phyloP scores from a whole-genome alignment of 495 filamentous ascomycete species.

The Delitschia confertaspora region DNA sequence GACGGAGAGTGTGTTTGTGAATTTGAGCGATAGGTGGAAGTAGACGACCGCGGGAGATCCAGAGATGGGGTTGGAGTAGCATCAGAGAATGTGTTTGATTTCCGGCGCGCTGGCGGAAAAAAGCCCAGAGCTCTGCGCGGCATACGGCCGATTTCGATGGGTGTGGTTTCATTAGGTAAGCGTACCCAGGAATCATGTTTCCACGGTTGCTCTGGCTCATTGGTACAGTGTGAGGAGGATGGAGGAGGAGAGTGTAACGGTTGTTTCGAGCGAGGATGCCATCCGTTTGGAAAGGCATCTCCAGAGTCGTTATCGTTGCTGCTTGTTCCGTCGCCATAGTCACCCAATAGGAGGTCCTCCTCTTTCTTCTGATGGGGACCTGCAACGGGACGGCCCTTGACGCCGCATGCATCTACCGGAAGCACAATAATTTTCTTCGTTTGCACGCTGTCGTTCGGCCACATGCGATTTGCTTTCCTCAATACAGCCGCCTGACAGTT shows the following conservation, averaged over 20 bases:
- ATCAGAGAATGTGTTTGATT: constrained; percentile 50
- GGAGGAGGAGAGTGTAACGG: constrained; percentile 26
- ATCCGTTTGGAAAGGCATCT: constrained; percentile 24
- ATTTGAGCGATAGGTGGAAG: constrained; percentile 35
- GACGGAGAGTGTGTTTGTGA: constrained; percentile 19
- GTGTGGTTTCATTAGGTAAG: constrained; percentile 56
- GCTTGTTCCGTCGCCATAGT: constrained; percentile 20
- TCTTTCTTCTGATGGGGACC: constrained; percentile 27
- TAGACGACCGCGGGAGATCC: constrained; percentile 41
- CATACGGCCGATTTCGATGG: constrained; percentile 81
- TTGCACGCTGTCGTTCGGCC: constrained; percentile 86
- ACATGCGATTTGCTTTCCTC: constrained; percentile 80
- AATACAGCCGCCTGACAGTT: constrained; percentile 72
- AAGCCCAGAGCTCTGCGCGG: constrained; percentile 75
- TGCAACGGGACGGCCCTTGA: constrained; percentile 56
- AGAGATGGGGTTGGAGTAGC: constrained; percentile 53
- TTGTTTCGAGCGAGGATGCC: constrained; percentile 17
- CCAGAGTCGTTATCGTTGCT: constrained; percentile 13
- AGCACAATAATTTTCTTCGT: constrained; percentile 69
- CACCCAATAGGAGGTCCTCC: constrained; percentile 34
- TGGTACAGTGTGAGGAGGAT: constrained; percentile 21
- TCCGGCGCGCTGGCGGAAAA: constrained; percentile 85
- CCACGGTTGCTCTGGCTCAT: constrained; percentile 48
- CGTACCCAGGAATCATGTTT: constrained; percentile 80
- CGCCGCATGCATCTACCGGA: constrained; percentile 81